phyloP scores from a whole-genome alignment of 2,329 filamentous ascomycete genomes.

The Pseudocercospora crystallina region DNA sequence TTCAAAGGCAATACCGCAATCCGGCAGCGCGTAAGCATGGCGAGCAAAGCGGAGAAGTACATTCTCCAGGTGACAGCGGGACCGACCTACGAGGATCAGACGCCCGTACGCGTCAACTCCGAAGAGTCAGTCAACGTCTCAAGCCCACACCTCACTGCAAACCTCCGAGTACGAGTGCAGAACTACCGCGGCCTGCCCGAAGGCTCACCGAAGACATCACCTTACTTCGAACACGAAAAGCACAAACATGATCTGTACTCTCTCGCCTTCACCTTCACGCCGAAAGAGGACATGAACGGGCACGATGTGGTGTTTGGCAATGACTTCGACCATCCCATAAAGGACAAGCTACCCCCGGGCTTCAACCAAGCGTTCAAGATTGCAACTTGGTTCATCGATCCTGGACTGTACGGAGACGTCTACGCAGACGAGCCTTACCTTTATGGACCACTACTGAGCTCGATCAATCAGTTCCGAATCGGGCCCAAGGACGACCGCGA shows the following conservation, averaged over 20 bases:
- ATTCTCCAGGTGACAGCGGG: constrained; percentile 81
- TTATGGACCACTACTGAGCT: constrained; percentile 77
- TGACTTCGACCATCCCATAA: constrained; percentile 89
- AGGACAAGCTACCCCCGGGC: constrained; percentile 79
- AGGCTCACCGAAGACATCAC: constrained; percentile 65
- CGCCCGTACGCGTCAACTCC: constrained; percentile 73
- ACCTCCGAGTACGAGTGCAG: constrained; percentile 73
- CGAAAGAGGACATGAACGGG: constrained; percentile 65
- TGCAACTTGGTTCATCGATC: constrained; percentile 88
- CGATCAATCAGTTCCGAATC: constrained; percentile 74
- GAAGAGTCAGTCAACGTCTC: constrained; percentile 62
- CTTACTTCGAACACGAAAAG: constrained; percentile 72
- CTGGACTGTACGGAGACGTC: constrained; percentile 83
- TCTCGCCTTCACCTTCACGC: constrained; percentile 75
- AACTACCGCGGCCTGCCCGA: constrained; percentile 68
- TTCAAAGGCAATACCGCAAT: too few species aligned
- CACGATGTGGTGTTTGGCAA: constrained; percentile 86
- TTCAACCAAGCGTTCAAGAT: constrained; percentile 82
- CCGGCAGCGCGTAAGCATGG: too few species aligned
- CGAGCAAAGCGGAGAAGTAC: constrained; percentile 65
- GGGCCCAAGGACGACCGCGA: constrained; percentile 50
- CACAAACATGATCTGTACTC: constrained; percentile 81
- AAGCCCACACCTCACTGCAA: constrained; percentile 62
- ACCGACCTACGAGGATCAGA: constrained; percentile 71
- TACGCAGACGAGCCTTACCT: constrained; percentile 84